phyloP scores from a whole-genome alignment of 306 rosid species.

The Hylodesmum podocarpum region DNA sequence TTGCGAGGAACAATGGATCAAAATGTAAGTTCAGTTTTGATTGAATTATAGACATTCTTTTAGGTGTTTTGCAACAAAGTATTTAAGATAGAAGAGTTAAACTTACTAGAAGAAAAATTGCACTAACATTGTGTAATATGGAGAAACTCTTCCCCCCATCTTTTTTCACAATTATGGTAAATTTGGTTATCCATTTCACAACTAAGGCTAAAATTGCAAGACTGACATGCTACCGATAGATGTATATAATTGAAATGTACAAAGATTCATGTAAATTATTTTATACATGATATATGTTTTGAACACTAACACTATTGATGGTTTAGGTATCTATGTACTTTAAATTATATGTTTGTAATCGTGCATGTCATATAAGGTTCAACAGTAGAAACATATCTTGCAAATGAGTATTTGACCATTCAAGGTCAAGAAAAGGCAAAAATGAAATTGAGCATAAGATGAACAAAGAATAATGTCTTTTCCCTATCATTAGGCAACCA shows the following conservation, averaged over 20 bases:
- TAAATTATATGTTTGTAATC: not conserved
- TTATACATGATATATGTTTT: too few species aligned
- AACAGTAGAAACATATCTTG: too few species aligned
- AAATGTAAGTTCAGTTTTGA: not conserved
- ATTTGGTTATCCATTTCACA: not conserved
- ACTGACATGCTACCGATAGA: not conserved
- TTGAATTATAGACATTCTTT: not conserved
- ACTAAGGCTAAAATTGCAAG: not conserved
- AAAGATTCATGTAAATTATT: too few species aligned
- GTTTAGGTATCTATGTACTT: not conserved
- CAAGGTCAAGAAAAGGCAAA: not conserved
- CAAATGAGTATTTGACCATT: not conserved
- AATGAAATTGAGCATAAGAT: not conserved
- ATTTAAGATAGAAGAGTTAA: not conserved
- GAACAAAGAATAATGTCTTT: not conserved
- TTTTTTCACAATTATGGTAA: not conserved
- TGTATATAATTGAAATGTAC: too few species aligned
- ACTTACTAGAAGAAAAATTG: not conserved
- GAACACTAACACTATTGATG: too few species aligned
- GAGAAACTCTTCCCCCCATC: too few species aligned
- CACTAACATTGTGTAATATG: not conserved
- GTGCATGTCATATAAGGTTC: too few species aligned
- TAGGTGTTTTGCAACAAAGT: not conserved
- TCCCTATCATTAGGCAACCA: not conserved
- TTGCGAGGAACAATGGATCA: not conserved